phyloP scores from a whole-genome alignment of 1,284 basidiomycete species.

The Ustanciosporium gigantosporum region DNA sequence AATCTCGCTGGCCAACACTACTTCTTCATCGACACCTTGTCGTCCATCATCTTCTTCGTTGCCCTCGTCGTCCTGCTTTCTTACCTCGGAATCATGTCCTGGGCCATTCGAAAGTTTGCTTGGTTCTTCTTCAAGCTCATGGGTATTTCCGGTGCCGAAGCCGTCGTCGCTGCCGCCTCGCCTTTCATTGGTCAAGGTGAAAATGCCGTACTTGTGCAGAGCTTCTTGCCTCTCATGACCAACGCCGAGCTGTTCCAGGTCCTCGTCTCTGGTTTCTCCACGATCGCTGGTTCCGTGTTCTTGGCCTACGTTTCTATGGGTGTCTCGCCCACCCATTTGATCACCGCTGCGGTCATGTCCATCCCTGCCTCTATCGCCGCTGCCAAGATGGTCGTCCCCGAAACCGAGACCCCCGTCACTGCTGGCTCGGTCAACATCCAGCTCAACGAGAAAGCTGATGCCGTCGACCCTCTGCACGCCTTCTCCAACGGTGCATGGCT shows the following conservation, averaged over 20 bases:
- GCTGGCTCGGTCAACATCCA: slow-evolving; percentile 78
- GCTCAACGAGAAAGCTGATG: slow-evolving; percentile 68
- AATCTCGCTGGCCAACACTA: slow-evolving; percentile 30
- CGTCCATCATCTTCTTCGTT: slow-evolving; percentile 70
- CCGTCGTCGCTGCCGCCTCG: slow-evolving; percentile 85
- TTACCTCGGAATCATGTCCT: slow-evolving; percentile 58
- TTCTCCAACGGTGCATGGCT: slow-evolving; percentile 85
- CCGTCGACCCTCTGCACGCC: slow-evolving; percentile 75
- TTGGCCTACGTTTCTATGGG: slow-evolving; percentile 80
- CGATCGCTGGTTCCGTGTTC: slow-evolving; percentile 86
- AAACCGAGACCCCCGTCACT: slow-evolving; percentile 81
- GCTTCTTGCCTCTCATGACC: slow-evolving; percentile 86
- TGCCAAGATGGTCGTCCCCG: slow-evolving; percentile 81
- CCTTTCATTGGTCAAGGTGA: slow-evolving; percentile 75
- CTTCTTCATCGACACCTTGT: slow-evolving; percentile 62
- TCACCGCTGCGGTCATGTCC: slow-evolving; percentile 90
- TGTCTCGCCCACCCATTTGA: slow-evolving; percentile 76
- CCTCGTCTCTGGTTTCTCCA: slow-evolving; percentile 82
- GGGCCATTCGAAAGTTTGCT: slow-evolving; percentile 65
- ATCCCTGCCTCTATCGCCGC: slow-evolving; percentile 91
- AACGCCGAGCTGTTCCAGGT: slow-evolving; percentile 83
- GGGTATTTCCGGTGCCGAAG: slow-evolving; percentile 75
- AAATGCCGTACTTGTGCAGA: slow-evolving; percentile 63
- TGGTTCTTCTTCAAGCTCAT: slow-evolving; percentile 90
- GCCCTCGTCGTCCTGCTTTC: slow-evolving; percentile 69